Evolutionary conservation across 306 rosid genomes (phyloP), one percentile per base, ranked within the genome.

Genomic region (Vigna hirtella): DNA sequence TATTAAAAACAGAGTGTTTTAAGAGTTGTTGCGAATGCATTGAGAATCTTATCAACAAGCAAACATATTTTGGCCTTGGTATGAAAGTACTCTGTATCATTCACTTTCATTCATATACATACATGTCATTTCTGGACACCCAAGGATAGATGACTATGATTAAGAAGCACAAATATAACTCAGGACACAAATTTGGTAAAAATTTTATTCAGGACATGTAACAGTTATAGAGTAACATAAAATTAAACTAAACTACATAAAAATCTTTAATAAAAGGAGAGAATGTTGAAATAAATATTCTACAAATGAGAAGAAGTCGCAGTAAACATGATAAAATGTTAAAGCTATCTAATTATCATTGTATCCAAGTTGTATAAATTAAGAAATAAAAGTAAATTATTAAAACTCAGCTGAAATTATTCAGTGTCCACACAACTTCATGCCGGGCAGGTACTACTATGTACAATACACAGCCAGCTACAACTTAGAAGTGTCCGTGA

Each of bases 41-140:
- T 47, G 42, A 74, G 66, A 66, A 82, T 42, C 32, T 56, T 75
- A 65, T 10, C 59, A 24, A 40, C 40, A 72, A 65, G 34, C 53
- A 47, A 78, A 42, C 56, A 79, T 15, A 57, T 52, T 57, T 75
- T 51, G 26, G 53, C 30, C 53, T 34, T 47, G 51, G 67, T 13
- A 80, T 26, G 34, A 11, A 50, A 80, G 26, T 62, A 74, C 49
- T 4, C 15, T 72, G 51, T 17, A 30, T 62, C 40, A 43, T 22
- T 67, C 76, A 77, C 66, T 45, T 61, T 65, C 32, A 74, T 36
- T 56, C 70, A 66, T 52, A 48, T 18, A 26, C 36, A 74, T 38
- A 55, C 42, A 13, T 30, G 67, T 62, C 22, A 30, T 62, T 40
- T 30, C 45, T 30, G n/a, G 45, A 62, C 12, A 22, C 65, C 72